Evolutionary conservation across 805 yeast genomes (phyloP).

Genomic region (Kuraishia ogatae): DNA sequence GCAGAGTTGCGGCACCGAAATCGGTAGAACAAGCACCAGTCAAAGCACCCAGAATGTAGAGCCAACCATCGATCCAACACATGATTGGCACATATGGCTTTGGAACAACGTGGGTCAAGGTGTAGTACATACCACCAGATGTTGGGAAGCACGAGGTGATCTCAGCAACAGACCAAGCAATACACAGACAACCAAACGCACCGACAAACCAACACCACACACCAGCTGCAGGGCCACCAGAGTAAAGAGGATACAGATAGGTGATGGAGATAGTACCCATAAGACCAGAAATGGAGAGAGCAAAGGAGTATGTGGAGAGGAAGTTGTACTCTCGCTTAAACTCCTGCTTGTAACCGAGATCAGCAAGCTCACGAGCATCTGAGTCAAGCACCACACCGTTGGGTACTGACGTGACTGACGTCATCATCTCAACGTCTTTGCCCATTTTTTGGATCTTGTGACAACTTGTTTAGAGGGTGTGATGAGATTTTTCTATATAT

Average conservation of each 20-base stretch:
- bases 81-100: slow-evolving; percentile 38
- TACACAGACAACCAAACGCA: slow-evolving; percentile 42
- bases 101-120: slow-evolving; percentile 39
- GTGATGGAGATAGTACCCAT: slow-evolving; percentile 57
- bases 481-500: too few species aligned
- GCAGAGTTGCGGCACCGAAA: slow-evolving; percentile 42
- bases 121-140: slow-evolving; percentile 43
- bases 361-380: slow-evolving; percentile 25
- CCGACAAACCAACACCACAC: slow-evolving; percentile 59
- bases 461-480: neutral
- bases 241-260: slow-evolving; percentile 32
- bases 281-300: slow-evolving; percentile 56
- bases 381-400: slow-evolving; percentile 16
- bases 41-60: slow-evolving; percentile 39
- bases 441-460: neutral
- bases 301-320: slow-evolving; percentile 54
- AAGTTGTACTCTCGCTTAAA: slow-evolving; percentile 49
- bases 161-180: slow-evolving; percentile 43
- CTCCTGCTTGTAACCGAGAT: slow-evolving; percentile 56
- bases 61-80: slow-evolving; percentile 48
- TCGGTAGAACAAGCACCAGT: slow-evolving; percentile 44
- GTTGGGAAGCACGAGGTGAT: slow-evolving; percentile 45
- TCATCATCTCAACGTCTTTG: slow-evolving; percentile 10
- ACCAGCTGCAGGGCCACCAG: slow-evolving; percentile 56
- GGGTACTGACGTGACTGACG: slow-evolving; percentile 10